Evolutionary conservation across 2,329 filamentous ascomycete genomes (phyloP).

Genomic region (Coccinonectria pachysandricola): DNA sequence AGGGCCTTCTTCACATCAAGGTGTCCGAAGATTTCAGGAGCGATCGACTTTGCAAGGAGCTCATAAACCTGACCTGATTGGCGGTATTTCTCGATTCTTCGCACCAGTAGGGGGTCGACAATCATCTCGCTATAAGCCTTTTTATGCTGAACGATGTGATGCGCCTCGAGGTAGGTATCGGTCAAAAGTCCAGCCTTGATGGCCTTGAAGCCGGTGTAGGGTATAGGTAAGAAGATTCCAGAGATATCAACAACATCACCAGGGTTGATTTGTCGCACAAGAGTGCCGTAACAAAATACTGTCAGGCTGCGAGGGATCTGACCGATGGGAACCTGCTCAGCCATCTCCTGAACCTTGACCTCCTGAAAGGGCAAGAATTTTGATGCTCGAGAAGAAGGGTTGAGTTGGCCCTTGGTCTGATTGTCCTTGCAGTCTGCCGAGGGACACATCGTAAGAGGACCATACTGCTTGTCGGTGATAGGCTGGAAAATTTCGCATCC

Average conservation of each 20-base stretch:
- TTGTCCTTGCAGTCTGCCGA: slow-evolving; percentile 85
- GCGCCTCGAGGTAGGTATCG: slow-evolving; percentile 93
- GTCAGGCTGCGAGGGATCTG: slow-evolving; percentile 92
- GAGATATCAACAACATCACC: slow-evolving; percentile 91
- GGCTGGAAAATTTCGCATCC: slow-evolving; percentile 98
- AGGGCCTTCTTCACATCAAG: slow-evolving; percentile 97
- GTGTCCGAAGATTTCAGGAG: slow-evolving; percentile 94
- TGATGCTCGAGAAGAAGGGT: slow-evolving; percentile 87
- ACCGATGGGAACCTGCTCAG: slow-evolving; percentile 96
- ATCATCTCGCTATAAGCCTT: slow-evolving; percentile 92
- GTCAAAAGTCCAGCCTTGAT: slow-evolving; percentile 94
- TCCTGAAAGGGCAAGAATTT: slow-evolving; percentile 98
- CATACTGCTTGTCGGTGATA: slow-evolving; percentile 80
- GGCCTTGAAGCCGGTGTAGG: slow-evolving; percentile 97
- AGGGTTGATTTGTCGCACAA: slow-evolving; percentile 80
- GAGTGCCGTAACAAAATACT: slow-evolving; percentile 75
- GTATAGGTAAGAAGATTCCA: slow-evolving; percentile 91
- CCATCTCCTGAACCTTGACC: slow-evolving; percentile 96
- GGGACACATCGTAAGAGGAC: slow-evolving; percentile 75
- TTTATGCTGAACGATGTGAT: slow-evolving; percentile 91
- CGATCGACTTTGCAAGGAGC: slow-evolving; percentile 88
- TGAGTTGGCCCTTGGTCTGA: slow-evolving; percentile 86
- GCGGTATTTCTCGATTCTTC: slow-evolving; percentile 76
- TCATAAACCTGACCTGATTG: slow-evolving; percentile 90
- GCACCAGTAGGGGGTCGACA: slow-evolving; percentile 68